These are phyloP conservation scores for Ramaria rubella DNA, from an alignment of 768 basidiomycete genomes.

Conservation along the genomic window DNA sequence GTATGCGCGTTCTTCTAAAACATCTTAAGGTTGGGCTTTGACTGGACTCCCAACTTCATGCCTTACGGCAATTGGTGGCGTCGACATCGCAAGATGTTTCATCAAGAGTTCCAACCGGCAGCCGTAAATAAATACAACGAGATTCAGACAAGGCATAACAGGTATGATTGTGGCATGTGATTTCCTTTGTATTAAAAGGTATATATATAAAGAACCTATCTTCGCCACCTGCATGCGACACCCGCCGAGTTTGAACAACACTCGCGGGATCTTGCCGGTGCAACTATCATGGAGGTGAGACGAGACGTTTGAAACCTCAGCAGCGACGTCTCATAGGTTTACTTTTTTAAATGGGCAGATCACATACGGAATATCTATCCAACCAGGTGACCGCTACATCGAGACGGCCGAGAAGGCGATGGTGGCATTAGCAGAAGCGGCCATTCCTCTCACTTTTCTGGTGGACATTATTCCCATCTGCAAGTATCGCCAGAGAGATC, in stretches of 20 bases:
- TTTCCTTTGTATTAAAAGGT: not conserved
- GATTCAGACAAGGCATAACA: constrained; percentile 32
- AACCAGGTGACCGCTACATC: constrained; percentile 35
- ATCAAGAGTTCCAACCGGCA: constrained; percentile 30
- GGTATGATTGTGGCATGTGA: not conserved
- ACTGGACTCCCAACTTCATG: constrained; percentile 40
- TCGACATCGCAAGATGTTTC: constrained; percentile 33
- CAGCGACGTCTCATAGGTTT: too few species aligned
- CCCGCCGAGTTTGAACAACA: constrained; percentile 34
- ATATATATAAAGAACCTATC: constrained; percentile 15
- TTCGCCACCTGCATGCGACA: constrained; percentile 31
- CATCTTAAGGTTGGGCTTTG: constrained; percentile 39
- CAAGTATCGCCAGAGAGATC: not conserved
- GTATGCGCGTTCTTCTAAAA: not conserved
- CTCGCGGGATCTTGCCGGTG: constrained; percentile 26
- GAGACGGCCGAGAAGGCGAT: constrained; percentile 35
- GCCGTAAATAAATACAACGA: constrained; percentile 23
- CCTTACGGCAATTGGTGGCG: constrained; percentile 32
- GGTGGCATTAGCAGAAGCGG: constrained; percentile 30
- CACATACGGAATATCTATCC: constrained; percentile 35
- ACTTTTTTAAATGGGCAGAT: constrained; percentile 36
- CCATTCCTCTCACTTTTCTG: constrained; percentile 21
- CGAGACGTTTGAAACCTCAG: constrained; percentile 14
- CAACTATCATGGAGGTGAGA: not conserved
- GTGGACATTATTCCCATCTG: constrained; percentile 14